Percentiles rank a stretch among this genome's conserved stretches.
Evolutionary conservation across 257 asterid species (phyloP).

Genomic region (Rehmannia glutinosa): DNA sequence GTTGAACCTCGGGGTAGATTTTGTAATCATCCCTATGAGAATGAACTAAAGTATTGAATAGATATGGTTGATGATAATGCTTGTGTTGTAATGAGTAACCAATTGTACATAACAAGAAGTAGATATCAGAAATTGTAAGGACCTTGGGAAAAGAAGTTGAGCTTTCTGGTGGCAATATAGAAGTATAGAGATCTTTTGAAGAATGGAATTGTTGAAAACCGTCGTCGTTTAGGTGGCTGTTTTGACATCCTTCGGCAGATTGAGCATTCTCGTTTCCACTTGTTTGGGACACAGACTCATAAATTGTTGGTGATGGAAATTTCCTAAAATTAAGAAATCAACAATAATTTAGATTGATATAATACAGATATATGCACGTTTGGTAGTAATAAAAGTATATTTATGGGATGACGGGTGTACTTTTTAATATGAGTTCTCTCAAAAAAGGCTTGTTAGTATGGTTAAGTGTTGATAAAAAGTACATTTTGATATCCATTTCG

Average conservation of each 20-base stretch:
- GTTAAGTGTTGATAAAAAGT: no score
- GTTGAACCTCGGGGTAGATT: no score
- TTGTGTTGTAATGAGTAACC: background rate
- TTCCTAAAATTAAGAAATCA: constrained; percentile 20
- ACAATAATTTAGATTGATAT: no score
- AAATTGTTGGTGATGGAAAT: constrained; percentile 35
- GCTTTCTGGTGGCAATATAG: constrained; percentile 25
- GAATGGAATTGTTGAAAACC: constrained; percentile 30
- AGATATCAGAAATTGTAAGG: background rate
- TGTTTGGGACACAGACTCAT: constrained; percentile 42
- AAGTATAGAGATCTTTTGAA: constrained; percentile 25
- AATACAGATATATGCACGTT: no score
- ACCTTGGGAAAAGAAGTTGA: constrained; percentile 39
- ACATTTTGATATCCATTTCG: no score
- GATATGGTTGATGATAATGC: no score
- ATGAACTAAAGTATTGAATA: no score
- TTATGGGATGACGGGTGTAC: no score
- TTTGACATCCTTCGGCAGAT: constrained; percentile 30
- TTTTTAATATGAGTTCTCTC: no score
- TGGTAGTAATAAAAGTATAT: no score
- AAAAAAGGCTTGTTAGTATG: no score
- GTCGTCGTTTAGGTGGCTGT: constrained; percentile 20
- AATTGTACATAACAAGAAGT: background rate
- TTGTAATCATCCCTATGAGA: no score
- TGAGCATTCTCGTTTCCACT: constrained; percentile 41